Evolutionary conservation across 2,329 filamentous ascomycete species (phyloP).

Genomic region (Fusarium gaditjirri): DNA sequence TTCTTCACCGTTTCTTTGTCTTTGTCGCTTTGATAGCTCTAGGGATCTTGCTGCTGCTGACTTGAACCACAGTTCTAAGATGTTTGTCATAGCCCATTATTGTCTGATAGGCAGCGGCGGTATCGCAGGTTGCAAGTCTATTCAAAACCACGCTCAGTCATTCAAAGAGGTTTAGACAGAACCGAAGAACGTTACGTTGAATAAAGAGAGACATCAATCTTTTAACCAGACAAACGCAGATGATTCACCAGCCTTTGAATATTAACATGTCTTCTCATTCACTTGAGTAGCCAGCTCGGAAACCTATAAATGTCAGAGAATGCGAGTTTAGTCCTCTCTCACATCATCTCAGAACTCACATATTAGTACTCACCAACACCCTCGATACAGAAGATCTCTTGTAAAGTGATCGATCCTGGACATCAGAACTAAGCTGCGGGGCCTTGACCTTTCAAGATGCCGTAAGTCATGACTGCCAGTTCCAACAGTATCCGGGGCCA

Average conservation of each 20-base stretch:
- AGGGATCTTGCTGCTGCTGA: background rate
- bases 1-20: background rate
- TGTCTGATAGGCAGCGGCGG: background rate
- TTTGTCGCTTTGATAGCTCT: background rate
- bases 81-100: background rate
- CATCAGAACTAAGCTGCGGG: background rate
- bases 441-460: background rate
- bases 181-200: background rate
- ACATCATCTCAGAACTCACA: background rate
- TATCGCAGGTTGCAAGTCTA: background rate
- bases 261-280: background rate
- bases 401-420: no score
- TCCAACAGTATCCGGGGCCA: no score
- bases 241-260: background rate
- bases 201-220: background rate
- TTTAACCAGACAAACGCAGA: no score
- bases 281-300: no score
- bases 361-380: background rate
- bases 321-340: background rate
- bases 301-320: background rate
- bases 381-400: background rate
- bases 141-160: background rate
- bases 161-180: no score
- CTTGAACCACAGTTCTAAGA: background rate
- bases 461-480: background rate